A percentile compares a stretch with the other conserved stretches of the same genome.
These are phyloP conservation scores for Tuber magnatum DNA, from an alignment of 495 filamentous ascomycete genomes.

Conservation along the genomic window DNA sequence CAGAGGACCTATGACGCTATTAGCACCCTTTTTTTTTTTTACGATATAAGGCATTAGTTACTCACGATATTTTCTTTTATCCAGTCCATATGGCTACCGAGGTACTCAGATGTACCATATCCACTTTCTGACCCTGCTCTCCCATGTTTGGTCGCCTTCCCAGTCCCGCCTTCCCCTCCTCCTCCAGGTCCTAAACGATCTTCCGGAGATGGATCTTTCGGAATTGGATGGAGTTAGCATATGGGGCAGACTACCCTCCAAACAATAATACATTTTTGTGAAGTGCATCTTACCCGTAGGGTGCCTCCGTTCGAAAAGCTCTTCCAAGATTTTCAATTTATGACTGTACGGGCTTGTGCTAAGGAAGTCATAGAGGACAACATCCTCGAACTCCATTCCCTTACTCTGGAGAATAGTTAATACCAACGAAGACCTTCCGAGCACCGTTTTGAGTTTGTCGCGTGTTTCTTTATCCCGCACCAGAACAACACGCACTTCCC, in stretches of 20 bases:
- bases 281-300: neutral
- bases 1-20: slow-evolving; percentile 12
- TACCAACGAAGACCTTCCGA: slow-evolving; percentile 42
- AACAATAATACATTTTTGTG: neutral
- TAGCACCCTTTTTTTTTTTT: neutral
- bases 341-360: slow-evolving; percentile 12
- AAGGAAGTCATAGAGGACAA: slow-evolving; percentile 35
- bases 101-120: neutral
- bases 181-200: neutral
- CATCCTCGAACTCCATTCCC: slow-evolving; percentile 48
- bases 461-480: slow-evolving; percentile 41
- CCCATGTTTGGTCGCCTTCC: neutral
- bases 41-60: neutral
- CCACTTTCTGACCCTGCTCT: neutral
- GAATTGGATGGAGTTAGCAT: slow-evolving; percentile 1
- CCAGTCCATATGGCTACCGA: neutral
- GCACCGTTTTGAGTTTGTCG: slow-evolving; percentile 7
- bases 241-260: neutral
- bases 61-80: slow-evolving; percentile 12
- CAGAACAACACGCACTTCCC: slow-evolving; percentile 46
- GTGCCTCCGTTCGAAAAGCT: neutral
- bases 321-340: slow-evolving; percentile 6
- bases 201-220: neutral
- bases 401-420: slow-evolving; percentile 47
- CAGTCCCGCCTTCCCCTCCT: neutral